Evolutionary conservation across 345 rosid genomes (phyloP), one percentile per base, ranked within the genome.

Genomic region (Brassica nigra): DNA sequence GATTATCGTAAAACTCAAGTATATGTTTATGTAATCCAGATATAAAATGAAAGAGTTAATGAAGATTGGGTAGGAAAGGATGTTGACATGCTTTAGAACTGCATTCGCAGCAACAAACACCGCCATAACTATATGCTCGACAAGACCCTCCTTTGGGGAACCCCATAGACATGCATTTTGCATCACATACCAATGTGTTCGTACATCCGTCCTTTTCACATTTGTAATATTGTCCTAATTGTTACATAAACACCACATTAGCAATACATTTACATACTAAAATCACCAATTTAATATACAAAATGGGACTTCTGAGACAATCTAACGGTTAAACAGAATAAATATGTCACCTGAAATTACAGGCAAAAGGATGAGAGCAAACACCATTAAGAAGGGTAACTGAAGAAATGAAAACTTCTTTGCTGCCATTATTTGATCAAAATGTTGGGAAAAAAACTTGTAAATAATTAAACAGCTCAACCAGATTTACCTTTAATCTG

Each of bases 91-190:
- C 66, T 47, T 77, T 47, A 69, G 68, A 20, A 76, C 18, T 61
- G 52, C 44, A 64, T 33, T 69, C 54, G 20, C 80, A 77, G 31
- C 80, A 77, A 77, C 75, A 69, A 14, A 0, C 15, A 44, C 69
- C 54, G 14, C 80, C 80, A 20, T 4, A 12, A 69, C 36, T 34
- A 47, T 69, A 30, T 10, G 2, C 2, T 31, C 75, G 80, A 69
- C 80, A 76, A 1, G 1, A 11, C 3, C 80, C 80, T 69, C 80
- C 80, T 69, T 18, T 62, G 2, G 69, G 37, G 5, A 61, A 69
- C 9, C 80, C 80, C 63, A 11, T 31, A 18, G 52, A 9, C 54
- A 14, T 1, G 68, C 80, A 76, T 47, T 76, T 47, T 44, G 6
- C 29, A 23, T 14, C 11, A 27, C 80, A 77, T 3, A 3, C 18